Base-by-base conservation (phyloP, 2,329 filamentous ascomycete species). In the Monosporascus ibericus region DNA sequence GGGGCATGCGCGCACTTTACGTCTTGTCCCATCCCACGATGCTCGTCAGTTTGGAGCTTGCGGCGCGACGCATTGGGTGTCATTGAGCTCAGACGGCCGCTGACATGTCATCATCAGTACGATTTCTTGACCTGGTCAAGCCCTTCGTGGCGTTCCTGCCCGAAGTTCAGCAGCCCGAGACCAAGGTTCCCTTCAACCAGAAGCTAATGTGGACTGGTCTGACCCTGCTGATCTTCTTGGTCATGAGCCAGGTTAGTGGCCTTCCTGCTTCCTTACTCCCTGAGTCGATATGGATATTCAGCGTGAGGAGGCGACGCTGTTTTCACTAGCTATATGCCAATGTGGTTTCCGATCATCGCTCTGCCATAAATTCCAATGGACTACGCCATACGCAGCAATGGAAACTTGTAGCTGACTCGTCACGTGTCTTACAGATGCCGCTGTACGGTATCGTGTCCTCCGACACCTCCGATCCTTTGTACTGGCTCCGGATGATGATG, bases 401-500 rank as follows among this genome's bases (percentile, higher is more conserved):
- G 38, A 11, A 40, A 20, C 38, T 24, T 46, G 6, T 25, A 7
- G n/a, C 42, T 46, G 7, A 46, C 42, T 30, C 24, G 24, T 46
- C 24, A 9, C 42, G 22, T 46, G 22, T 48, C 30, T 38, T 38
- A 96, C 22, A 46, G 79, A 97, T 99, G 94, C 92, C 94, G 60
- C 79, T 94, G 58, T 99, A 99, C 78, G 94, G 94, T 76, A 99
- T 99, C 75, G 95, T 99, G 70, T 99, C 94, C 52, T 99, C 94
- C 68, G 89, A 94, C 76, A 96, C 91, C 66, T 97, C 94, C 57
- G 95, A 99, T 78, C 95, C 94, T 64, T 82, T 99, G 68, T 99
- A 99, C 85, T 99, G 94, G 94, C 83, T 99, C 69, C 88, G 94
- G 75, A 97, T 99, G 92, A 96, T 99, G 86, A 85, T 97, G 84